Conservation (phyloP, 805 yeast genomes). For the Ogataea angusta region DNA sequence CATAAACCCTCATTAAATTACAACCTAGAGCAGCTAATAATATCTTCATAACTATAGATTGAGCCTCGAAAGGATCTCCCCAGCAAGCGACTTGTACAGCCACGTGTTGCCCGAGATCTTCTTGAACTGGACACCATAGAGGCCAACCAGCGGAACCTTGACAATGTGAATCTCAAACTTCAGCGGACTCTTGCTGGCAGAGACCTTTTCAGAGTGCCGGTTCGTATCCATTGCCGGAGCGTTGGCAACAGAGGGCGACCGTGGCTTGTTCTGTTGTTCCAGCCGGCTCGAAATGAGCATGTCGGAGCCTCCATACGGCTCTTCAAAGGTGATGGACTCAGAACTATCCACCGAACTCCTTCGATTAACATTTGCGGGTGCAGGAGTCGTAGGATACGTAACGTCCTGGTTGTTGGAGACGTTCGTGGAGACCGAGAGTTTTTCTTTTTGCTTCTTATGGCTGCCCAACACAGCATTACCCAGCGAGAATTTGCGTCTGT, state of each 20-base stretch:
- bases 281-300: constrained; percentile 59
- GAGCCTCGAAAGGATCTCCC: constrained; percentile 72
- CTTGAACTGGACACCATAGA: constrained; percentile 93
- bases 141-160: constrained; percentile 83
- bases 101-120: constrained; percentile 91
- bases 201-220: constrained; percentile 9
- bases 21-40: no score
- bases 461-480: constrained; percentile 54
- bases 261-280: constrained; percentile 41
- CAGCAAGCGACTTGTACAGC: constrained; percentile 89
- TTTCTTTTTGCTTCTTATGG: constrained; percentile 47
- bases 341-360: constrained; percentile 46
- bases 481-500: constrained; percentile 61
- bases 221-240: constrained; percentile 8
- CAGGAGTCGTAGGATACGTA: constrained; percentile 36
- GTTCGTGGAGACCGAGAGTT: constrained; percentile 32
- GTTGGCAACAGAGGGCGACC: constrained; percentile 16
- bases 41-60: constrained; percentile 42
- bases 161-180: constrained; percentile 90
- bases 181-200: constrained; percentile 53
- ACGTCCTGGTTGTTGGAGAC: constrained; percentile 48
- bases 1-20: neutral
- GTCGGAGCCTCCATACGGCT: constrained; percentile 48
- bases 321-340: constrained; percentile 60
- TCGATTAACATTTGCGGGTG: constrained; percentile 36